These are phyloP conservation scores for Eucalyptus regnans DNA, from an alignment of 345 rosid genomes.

Conservation along the genomic window DNA sequence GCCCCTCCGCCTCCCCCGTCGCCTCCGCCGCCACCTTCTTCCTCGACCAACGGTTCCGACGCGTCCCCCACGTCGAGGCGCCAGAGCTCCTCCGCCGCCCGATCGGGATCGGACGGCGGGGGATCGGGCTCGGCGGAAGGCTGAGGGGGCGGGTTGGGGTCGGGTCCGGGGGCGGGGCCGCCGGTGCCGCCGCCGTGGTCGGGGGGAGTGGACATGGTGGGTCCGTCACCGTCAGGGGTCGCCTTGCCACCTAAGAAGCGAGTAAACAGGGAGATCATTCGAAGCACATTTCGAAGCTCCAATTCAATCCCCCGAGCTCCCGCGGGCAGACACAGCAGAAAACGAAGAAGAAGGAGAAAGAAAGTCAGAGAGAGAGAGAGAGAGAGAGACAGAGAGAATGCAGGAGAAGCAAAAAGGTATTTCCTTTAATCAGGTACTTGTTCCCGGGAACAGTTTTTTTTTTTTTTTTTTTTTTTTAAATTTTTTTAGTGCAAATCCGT, in stretches of 20 bases:
- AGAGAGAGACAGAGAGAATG: background rate
- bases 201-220: background rate
- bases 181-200: background rate
- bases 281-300: background rate
- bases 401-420: background rate
- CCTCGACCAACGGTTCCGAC: background rate
- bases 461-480: background rate
- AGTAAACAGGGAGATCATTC: background rate
- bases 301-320: background rate
- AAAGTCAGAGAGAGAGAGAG: background rate
- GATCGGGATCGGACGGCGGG: constrained; percentile 20
- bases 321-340: background rate
- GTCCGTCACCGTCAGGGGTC: background rate
- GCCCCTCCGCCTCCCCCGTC: background rate
- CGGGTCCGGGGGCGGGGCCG: too few species aligned
- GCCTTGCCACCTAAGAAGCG: background rate
- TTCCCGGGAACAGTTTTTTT: background rate
- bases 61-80: constrained; percentile 18
- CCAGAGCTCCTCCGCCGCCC: constrained; percentile 5
- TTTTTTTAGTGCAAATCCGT: too few species aligned
- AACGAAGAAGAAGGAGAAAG: background rate
- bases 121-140: constrained; percentile 12
- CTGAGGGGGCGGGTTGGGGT: background rate
- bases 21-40: background rate
- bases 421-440: background rate